These are phyloP conservation scores for Microdochium paspali DNA, from an alignment of 2,329 filamentous ascomycete genomes.

Conservation along the genomic window DNA sequence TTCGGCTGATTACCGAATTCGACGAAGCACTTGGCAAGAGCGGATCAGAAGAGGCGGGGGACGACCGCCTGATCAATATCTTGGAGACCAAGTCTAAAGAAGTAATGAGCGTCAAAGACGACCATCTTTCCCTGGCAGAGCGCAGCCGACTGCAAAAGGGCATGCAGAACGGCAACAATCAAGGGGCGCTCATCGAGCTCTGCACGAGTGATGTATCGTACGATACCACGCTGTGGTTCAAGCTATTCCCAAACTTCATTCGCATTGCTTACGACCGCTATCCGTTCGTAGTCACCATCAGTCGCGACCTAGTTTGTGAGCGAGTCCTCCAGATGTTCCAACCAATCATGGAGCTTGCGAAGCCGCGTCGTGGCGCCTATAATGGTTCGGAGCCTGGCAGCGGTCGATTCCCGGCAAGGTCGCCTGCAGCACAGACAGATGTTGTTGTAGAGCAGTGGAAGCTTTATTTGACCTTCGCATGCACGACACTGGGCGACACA, in stretches of 20 bases:
- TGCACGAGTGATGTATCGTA: conserved; percentile 94
- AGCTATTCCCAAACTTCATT: conserved; percentile 92
- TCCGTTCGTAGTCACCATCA: conserved; percentile 82
- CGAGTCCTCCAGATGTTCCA: conserved; percentile 90
- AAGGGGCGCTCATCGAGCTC: conserved; percentile 82
- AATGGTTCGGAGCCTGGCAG: conserved; percentile 52
- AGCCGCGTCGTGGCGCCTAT: conserved; percentile 56
- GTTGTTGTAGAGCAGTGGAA: conserved; percentile 97
- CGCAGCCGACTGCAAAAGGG: conserved; percentile 85
- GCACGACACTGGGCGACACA: conserved; percentile 83
- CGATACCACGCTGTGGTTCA: conserved; percentile 93
- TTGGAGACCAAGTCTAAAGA: conserved; percentile 81
- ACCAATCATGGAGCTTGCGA: conserved; percentile 68
- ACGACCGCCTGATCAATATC: conserved; percentile 74
- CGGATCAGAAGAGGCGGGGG: conserved; percentile 47
- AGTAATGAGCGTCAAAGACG: conserved; percentile 87
- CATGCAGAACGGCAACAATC: conserved; percentile 72
- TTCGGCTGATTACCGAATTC: conserved; percentile 88
- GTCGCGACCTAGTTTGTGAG: conserved; percentile 85
- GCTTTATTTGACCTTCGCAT: conserved; percentile 92
- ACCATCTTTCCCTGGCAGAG: conserved; percentile 84
- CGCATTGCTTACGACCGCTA: conserved; percentile 85
- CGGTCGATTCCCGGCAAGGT: conserved; percentile 39
- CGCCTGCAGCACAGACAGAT: conserved; percentile 67
- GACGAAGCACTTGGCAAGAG: conserved; percentile 77